Evolutionary conservation across 257 asterid species (phyloP), one percentile per base, ranked within the genome.

Genomic region (Perilla frutescens): DNA sequence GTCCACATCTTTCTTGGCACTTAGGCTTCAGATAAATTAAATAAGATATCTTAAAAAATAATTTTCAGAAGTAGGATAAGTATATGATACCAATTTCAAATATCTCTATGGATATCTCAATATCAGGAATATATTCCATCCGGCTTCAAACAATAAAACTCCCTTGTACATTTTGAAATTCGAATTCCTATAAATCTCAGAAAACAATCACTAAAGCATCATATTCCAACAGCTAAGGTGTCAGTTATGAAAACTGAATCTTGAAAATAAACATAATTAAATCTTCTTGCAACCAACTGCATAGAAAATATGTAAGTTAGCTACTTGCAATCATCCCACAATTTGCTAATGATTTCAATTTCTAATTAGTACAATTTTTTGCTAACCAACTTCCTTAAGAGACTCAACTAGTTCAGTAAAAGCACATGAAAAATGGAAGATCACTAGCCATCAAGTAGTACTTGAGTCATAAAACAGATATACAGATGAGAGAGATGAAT

Each of bases 121-220:
- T 34, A 59, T 60, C 71, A 61, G 44, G 71, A 62, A 64, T 74
- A 74, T 66, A 74, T 65, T 59, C 79, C 72, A n/a, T 67, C 53
- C 29, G 45, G 26, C 68, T 34, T 67, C 71, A 62, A 64, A 12
- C 47, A 37, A 56, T 26, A 64, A 72, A 43, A 62, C 37, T 41
- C 68, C 53, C 51, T 8, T 20, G 51, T 62, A 9, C 65, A 14
- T 37, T 41, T 41, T 7, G 3, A 48, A 47, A 66, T 66, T 43
- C 66, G 11, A 53, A 74, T 54, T 55, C 43, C 0, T 37, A 26
- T 5, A 54, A n/a, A 53, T 44, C 43, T 9, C 45, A 40, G 13
- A 12, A 15, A 51, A 55, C 7, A 53, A 53, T 20, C 43, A 26
- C 31, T 48, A 29, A 31, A 65, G 62, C 10, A 31, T 12, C 10